Evolutionary conservation across 257 asterid genomes (phyloP).

Genomic region (Lantana camara): DNA sequence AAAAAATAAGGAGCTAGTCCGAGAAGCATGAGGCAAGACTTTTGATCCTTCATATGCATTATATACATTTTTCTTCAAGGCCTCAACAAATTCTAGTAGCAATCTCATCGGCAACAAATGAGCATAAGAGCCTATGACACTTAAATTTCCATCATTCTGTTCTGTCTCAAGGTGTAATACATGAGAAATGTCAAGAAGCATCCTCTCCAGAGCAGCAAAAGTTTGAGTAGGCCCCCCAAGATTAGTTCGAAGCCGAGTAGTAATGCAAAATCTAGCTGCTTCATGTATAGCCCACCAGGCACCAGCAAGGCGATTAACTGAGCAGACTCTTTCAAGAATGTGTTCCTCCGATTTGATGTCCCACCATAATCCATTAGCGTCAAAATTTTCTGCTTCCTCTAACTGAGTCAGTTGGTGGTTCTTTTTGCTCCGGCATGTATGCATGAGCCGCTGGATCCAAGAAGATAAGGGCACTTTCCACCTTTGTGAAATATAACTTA

Average conservation of each 20-base stretch:
- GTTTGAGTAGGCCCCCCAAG: constrained; percentile 99
- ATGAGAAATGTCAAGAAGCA: constrained; percentile 94
- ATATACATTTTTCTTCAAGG: constrained; percentile 92
- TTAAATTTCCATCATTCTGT: constrained; percentile 82
- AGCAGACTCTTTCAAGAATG: constrained; percentile 71
- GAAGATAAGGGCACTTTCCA: constrained; percentile 94
- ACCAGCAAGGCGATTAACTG: constrained; percentile 82
- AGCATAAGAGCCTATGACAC: constrained; percentile 74
- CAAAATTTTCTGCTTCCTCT: constrained; percentile 61
- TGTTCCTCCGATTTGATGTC: constrained; percentile 73
- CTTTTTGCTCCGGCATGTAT: constrained; percentile 63
- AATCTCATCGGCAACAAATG: constrained; percentile 95
- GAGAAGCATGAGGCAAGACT: constrained; percentile 75
- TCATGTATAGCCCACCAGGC: constrained; percentile 99
- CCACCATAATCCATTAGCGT: constrained; percentile 66
- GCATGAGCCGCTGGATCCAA: constrained; percentile 89
- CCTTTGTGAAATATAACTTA: constrained; percentile 94
- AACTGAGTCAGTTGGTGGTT: constrained; percentile 48
- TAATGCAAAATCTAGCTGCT: constrained; percentile 95
- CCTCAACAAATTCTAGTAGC: constrained; percentile 95
- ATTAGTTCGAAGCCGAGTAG: constrained; percentile 93
- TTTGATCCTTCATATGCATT: constrained; percentile 98
- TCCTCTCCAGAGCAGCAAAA: constrained; percentile 97
- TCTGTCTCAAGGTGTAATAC: constrained; percentile 80
- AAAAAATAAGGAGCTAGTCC: constrained; percentile 83